phyloP scores from a whole-genome alignment of 768 basidiomycete genomes.

The Chiua virens region DNA sequence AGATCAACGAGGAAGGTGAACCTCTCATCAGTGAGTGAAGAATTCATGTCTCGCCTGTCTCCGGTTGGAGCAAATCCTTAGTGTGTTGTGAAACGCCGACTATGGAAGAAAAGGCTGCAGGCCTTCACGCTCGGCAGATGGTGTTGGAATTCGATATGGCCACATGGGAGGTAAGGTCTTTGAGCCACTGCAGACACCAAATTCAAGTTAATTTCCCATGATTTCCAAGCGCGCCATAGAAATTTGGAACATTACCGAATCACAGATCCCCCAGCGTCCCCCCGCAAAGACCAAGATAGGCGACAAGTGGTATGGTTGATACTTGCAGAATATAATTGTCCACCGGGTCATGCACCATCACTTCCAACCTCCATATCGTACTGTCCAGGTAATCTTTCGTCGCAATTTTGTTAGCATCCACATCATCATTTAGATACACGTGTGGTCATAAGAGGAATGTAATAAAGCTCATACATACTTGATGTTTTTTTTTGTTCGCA shows the following conservation, averaged over 20 bases:
- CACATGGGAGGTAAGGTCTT: conserved; percentile 72
- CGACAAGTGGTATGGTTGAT: conserved; percentile 71
- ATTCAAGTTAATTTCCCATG: background rate
- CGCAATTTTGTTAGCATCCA: background rate
- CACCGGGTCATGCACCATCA: conserved; percentile 1
- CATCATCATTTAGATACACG: background rate
- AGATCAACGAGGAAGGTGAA: conserved; percentile 65
- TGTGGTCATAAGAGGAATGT: too few species aligned
- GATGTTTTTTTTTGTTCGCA: too few species aligned
- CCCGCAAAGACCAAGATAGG: conserved; percentile 56
- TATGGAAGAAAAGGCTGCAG: conserved; percentile 60
- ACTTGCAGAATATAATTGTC: background rate
- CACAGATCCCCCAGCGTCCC: conserved; percentile 74
- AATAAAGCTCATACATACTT: too few species aligned
- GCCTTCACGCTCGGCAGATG: conserved; percentile 76
- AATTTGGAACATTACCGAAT: conserved; percentile 75
- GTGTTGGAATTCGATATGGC: conserved; percentile 91
- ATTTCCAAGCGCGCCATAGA: conserved; percentile 75
- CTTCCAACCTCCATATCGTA: conserved; percentile 17
- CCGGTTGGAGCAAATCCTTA: conserved; percentile 24
- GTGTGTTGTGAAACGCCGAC: conserved; percentile 65
- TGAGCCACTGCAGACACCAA: background rate
- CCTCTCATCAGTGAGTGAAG: conserved; percentile 67
- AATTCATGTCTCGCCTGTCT: background rate
- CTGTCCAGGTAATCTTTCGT: conserved; percentile 11